Evolutionary conservation across 2,329 filamentous ascomycete species (phyloP).

Genomic region (Pleurostoma richardsiae): DNA sequence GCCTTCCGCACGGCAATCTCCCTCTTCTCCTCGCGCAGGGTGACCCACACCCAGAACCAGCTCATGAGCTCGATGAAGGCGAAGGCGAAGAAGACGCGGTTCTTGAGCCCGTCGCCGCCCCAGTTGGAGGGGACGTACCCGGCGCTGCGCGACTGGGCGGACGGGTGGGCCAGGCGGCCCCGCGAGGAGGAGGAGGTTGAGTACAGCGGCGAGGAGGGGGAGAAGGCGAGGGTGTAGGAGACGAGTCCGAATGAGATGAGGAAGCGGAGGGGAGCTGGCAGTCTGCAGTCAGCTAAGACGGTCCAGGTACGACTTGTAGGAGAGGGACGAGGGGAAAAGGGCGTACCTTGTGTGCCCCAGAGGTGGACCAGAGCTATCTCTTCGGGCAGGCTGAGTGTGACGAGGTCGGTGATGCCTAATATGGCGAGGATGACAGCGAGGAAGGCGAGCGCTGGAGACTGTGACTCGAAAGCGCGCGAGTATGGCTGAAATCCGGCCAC

Average conservation of each 20-base stretch:
- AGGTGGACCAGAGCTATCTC: conserved; percentile 58
- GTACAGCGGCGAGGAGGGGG: conserved; percentile 44
- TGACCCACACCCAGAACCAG: conserved; percentile 84
- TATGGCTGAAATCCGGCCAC: conserved; percentile 42
- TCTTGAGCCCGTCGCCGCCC: conserved; percentile 69
- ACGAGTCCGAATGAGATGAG: conserved; percentile 56
- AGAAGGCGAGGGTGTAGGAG: conserved; percentile 61
- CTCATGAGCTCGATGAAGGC: conserved; percentile 76
- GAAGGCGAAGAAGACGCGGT: conserved; percentile 79
- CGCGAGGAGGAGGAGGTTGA: conserved; percentile 23
- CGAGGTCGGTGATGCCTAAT: conserved; percentile 57
- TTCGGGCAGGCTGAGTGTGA: conserved; percentile 63
- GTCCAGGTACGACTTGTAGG: neutral
- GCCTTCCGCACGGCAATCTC: conserved; percentile 34
- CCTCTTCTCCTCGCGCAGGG: conserved; percentile 59
- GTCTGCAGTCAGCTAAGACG: neutral
- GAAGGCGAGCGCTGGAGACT: conserved; percentile 68
- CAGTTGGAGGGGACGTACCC: conserved; percentile 32
- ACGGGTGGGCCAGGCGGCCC: conserved; percentile 28
- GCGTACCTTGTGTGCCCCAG: conserved; percentile 61
- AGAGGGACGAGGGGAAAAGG: conserved; percentile 28
- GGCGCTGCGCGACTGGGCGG: conserved; percentile 24
- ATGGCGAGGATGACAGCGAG: conserved; percentile 63
- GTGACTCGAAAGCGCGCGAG: conserved; percentile 61
- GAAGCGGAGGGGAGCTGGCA: conserved; percentile 57